Base-by-base conservation (phyloP, 2,329 filamentous ascomycete species). In the Beauveria bassiana region DNA sequence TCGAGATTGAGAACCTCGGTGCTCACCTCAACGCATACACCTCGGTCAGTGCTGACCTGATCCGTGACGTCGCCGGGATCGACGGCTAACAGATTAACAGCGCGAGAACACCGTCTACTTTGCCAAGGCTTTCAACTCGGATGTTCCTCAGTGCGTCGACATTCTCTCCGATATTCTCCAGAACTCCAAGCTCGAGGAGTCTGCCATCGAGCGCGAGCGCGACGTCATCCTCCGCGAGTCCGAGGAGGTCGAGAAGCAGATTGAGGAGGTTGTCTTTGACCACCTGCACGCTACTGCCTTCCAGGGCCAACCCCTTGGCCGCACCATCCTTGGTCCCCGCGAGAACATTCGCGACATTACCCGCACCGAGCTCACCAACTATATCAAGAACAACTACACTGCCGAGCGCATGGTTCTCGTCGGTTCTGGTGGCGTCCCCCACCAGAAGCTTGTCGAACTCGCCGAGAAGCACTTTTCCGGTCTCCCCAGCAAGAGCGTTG, bases 21-120 rank as follows among this genome's bases (percentile, higher is more conserved):
- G 95, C 91, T 67, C 95, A 99, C 82, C 85, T 99, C 71, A 99
- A 99, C 80, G 95, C 95, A 76, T 99, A 99, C 84, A 99, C 95
- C 72, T 98, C 93, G 82, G 93, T 97, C 87, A 73, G 89, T 79
- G 69, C 58, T 42, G 31, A 49, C 71, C 70, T 62, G 64, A 54
- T 65, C 65, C 64, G 66, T 65, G 68, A 51, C n/a, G 20, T 57
- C 47, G 61, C 34, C 65, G 63, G 43, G 40, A 64, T 49, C 34
- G 56, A n/a, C 61, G 54, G 62, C 71, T 74, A 68, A 74, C 64
- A 59, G 53, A 60, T 62, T 65, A 65, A 66, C 71, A 91, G 93
- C 91, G 95, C 78, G 95, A 99, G 80, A 98, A 97, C 86, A 99
- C 95, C 71, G 95, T 99, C 74, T 99, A 99, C 86, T 99, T 98